Conservation (phyloP, 352 stramenopile species). For the Phytopythium sindhum region DNA sequence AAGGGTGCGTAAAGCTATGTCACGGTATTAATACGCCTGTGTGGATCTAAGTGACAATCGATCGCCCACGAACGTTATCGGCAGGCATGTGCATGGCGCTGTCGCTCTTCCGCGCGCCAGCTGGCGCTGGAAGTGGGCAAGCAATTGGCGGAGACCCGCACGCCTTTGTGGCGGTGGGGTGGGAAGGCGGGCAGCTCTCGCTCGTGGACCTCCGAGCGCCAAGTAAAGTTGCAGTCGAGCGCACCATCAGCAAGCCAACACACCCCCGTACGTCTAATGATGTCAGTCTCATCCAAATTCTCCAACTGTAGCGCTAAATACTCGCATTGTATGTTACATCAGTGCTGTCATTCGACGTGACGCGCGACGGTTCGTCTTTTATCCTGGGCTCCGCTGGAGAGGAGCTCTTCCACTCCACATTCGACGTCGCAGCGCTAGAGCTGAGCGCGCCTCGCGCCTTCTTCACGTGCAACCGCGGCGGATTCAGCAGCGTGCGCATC, state of each 20-base stretch:
- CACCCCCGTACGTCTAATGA: constrained; percentile 43
- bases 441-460: constrained; percentile 37
- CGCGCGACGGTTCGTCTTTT: constrained; percentile 37
- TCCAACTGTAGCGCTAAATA: constrained; percentile 4
- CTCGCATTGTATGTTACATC: constrained; percentile 6
- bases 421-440: constrained; percentile 39
- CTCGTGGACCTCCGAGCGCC: constrained; percentile 57
- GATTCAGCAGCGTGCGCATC: constrained; percentile 66
- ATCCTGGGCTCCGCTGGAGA: constrained; percentile 66
- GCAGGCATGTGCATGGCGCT: constrained; percentile 35
- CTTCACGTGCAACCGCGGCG: constrained; percentile 55
- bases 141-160: constrained; percentile 12
- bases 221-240: constrained; percentile 47
- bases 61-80: constrained; percentile 26
- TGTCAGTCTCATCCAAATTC: background rate
- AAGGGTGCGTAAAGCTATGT: constrained; percentile 15
- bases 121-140: background rate
- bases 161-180: constrained; percentile 54
- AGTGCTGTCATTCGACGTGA: constrained; percentile 78
- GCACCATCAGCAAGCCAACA: constrained; percentile 34
- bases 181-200: constrained; percentile 69
- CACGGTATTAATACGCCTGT: background rate
- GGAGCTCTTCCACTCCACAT: constrained; percentile 38
- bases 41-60: constrained; percentile 8
- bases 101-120: constrained; percentile 22